Evolutionary conservation across 2,329 filamentous ascomycete species (phyloP), one percentile per base, ranked within the genome.

Genomic region (Pezicula neosporulosa): DNA sequence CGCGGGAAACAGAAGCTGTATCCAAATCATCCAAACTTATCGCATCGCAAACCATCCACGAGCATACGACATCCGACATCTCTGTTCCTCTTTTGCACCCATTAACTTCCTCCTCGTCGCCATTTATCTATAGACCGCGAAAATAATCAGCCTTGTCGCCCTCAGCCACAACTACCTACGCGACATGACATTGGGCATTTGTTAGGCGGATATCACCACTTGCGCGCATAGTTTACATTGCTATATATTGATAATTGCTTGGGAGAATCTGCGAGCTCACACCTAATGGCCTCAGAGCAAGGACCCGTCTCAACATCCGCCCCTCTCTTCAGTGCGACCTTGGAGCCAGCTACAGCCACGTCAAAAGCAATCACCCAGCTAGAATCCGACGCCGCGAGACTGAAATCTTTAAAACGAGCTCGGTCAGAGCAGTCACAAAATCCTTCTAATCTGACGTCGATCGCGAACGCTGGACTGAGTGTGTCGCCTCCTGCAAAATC

Each of bases 401-500:
- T 53, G 15, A 65, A 60, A 50, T 66, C 65, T 13, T 42, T 67
- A 41, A 68, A 67, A 49, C 56, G 65, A 50, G 53, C 50, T 48
- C 60, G 64, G 21, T 47, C 55, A 48, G 64, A 67, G 33, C 56
- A 54, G 19, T 50, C 59, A 9, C 58, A 60, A 21, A 51, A 50
- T 39, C 50, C 60, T 28, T 28, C 58, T 16, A 51, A 51, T 18
- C 51, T 62, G 33, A 57, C 52, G 9, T 59, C 62, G 33, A 61
- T 65, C 45, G 54, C 61, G 35, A 61, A 61, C 56, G 55, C 58
- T 46, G 60, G 60, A 19, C 47, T 64, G 15, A 53, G 51, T 39
- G 54, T 52, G 12, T 65, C 63, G 16, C 63, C 64, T n/a, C 60
- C 61, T 18, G 56, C 64, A 15, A 66, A 68, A 49, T 63, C 63